phyloP scores from a whole-genome alignment of 2,329 filamentous ascomycete genomes.

The Escovopsis sp. region DNA sequence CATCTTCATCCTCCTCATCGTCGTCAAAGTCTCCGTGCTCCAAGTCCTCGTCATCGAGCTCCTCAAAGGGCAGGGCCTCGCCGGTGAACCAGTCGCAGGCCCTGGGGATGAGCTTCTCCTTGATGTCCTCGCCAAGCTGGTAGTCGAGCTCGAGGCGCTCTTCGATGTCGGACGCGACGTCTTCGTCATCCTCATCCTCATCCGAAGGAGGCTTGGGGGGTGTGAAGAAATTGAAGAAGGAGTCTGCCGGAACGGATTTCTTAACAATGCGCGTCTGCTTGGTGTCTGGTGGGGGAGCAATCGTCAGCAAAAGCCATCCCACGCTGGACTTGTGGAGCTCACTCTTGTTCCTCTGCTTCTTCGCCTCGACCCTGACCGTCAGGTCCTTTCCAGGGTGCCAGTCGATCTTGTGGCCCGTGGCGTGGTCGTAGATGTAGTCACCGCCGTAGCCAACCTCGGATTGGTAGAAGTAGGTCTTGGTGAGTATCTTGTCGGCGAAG shows the following conservation, averaged over 20 bases:
- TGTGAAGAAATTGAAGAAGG: conserved; percentile 98
- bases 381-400: conserved; percentile 91
- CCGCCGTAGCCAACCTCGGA: conserved; percentile 97
- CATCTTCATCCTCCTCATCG: conserved; percentile 83
- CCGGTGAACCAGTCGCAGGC: conserved; percentile 99
- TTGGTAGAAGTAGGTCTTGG: conserved; percentile 98
- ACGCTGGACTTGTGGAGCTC: conserved; percentile 1
- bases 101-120: conserved; percentile 97
- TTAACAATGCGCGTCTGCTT: conserved; percentile 98
- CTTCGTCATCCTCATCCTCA: conserved; percentile 52
- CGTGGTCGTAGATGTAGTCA: conserved; percentile 99
- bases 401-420: conserved; percentile 93
- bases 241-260: conserved; percentile 97
- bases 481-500: conserved; percentile 93
- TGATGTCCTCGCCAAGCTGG: conserved; percentile 97
- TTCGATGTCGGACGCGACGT: conserved; percentile 81
- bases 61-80: conserved; percentile 92
- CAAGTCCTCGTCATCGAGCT: conserved; percentile 68
- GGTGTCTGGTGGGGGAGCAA: conserved; percentile 48
- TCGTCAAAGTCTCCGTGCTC: conserved; percentile 75
- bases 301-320: neutral
- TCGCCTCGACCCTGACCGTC: conserved; percentile 89
- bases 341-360: conserved; percentile 99
- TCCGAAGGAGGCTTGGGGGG: conserved; percentile 75
- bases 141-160: conserved; percentile 97